Conservation (phyloP, 2,329 filamentous ascomycete genomes). For the Cladophialophora psammophila region DNA sequence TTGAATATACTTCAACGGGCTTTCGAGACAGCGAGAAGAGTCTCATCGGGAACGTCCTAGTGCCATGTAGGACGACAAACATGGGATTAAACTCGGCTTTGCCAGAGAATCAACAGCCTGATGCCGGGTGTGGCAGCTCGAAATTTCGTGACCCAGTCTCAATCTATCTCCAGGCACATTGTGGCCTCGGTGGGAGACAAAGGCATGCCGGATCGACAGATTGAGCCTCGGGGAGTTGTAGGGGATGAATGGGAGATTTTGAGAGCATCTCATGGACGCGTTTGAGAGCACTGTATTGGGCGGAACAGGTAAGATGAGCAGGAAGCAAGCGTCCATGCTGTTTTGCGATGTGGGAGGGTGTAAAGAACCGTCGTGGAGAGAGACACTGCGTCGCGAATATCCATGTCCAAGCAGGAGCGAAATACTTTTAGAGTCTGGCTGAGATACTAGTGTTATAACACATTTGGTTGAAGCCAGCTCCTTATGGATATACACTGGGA, state of each 20-base stretch:
- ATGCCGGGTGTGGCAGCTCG: constrained; percentile 79
- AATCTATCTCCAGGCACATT: constrained; percentile 76
- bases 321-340: not conserved
- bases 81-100: constrained; percentile 13
- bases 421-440: not conserved
- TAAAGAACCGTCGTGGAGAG: not conserved
- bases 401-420: not conserved
- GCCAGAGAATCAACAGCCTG: constrained; percentile 65
- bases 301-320: constrained; percentile 72
- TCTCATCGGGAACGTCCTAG: not conserved
- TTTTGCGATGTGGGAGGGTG: not conserved
- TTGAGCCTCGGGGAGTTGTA: constrained; percentile 71
- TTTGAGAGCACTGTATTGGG: constrained; percentile 79
- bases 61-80: constrained; percentile 5
- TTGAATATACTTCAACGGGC: too few relatives aligned
- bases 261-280: constrained; percentile 66
- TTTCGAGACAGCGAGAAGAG: too few relatives aligned
- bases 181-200: constrained; percentile 74
- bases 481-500: not conserved
- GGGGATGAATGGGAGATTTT: constrained; percentile 72
- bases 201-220: constrained; percentile 71
- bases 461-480: not conserved
- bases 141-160: constrained; percentile 54
- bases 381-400: not conserved
- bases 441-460: constrained; percentile 15